Evolutionary conservation across 345 rosid genomes (phyloP).

Genomic region (Populus euphratica): DNA sequence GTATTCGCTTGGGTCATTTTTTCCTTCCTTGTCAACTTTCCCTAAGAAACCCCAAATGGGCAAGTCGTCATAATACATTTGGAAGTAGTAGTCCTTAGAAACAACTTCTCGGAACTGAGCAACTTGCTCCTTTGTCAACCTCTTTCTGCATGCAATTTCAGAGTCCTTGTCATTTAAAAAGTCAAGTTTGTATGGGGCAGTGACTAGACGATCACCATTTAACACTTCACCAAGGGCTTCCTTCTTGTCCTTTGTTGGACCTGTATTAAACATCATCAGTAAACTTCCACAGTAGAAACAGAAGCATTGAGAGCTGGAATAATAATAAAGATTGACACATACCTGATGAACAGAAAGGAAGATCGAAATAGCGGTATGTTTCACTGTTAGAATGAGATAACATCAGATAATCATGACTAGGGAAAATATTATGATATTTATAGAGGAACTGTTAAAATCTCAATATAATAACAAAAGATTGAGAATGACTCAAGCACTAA

Average conservation of each 20-base stretch:
- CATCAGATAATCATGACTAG: neutral
- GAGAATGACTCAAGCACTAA: neutral
- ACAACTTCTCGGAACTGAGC: slow-evolving; percentile 55
- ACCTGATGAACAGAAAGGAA: slow-evolving; percentile 78
- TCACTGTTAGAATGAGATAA: slow-evolving; percentile 43
- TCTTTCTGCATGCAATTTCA: slow-evolving; percentile 54
- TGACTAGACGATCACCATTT: slow-evolving; percentile 83
- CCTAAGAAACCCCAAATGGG: slow-evolving; percentile 94
- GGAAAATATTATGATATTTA: neutral
- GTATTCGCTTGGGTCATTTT: slow-evolving; percentile 49
- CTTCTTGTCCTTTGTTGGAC: slow-evolving; percentile 63
- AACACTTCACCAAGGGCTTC: slow-evolving; percentile 91
- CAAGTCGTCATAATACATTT: slow-evolving; percentile 85
- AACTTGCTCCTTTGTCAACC: slow-evolving; percentile 57
- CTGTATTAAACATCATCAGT: slow-evolving; percentile 27
- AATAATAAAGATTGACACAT: neutral
- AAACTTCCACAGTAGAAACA: neutral
- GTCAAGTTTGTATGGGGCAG: slow-evolving; percentile 77
- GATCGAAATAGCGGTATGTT: slow-evolving; percentile 81
- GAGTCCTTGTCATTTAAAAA: slow-evolving; percentile 67
- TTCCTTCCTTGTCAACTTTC: slow-evolving; percentile 43
- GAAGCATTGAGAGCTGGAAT: neutral
- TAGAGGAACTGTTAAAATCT: neutral
- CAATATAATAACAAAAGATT: neutral
- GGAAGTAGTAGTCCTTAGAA: slow-evolving; percentile 76